Conservation (phyloP, 73 alveolate species). For the Paramecium octaurelia region DNA sequence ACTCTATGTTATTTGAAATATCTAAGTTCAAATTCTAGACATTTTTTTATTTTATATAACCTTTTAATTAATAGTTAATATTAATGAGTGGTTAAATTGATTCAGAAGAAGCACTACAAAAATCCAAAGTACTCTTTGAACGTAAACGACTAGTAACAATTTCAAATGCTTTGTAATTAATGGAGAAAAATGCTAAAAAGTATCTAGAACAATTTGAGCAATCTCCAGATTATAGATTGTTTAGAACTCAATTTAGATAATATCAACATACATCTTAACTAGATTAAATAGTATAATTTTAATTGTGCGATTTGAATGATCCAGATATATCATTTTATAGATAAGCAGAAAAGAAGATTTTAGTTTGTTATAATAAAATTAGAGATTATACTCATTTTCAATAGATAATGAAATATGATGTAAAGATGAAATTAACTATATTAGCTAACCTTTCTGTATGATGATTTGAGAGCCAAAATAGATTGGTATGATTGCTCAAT, state of each 20-base stretch:
- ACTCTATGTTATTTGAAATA: not conserved
- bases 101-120: not conserved
- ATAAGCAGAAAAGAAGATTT: not conserved
- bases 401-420: slow-evolving; percentile 24
- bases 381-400: not conserved
- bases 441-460: not conserved
- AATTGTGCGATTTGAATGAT: slow-evolving; percentile 2
- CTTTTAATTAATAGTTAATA: not conserved
- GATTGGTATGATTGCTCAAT: slow-evolving; percentile 39
- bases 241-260: slow-evolving; percentile 28
- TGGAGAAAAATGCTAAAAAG: not conserved
- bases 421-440: not conserved
- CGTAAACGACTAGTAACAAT: slow-evolving; percentile 17
- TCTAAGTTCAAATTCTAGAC: not conserved
- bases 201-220: not conserved
- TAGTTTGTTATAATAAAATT: slow-evolving; percentile 13
- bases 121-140: slow-evolving; percentile 4
- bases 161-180: not conserved
- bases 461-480: slow-evolving; percentile 36
- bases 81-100: slow-evolving; percentile 29
- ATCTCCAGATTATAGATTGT: slow-evolving; percentile 30
- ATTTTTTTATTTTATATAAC: not conserved
- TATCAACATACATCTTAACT: not conserved
- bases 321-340: not conserved
- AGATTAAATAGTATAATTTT: not conserved